Evolutionary conservation across 2,329 filamentous ascomycete species (phyloP).

Genomic region (Mariannaea sp.): DNA sequence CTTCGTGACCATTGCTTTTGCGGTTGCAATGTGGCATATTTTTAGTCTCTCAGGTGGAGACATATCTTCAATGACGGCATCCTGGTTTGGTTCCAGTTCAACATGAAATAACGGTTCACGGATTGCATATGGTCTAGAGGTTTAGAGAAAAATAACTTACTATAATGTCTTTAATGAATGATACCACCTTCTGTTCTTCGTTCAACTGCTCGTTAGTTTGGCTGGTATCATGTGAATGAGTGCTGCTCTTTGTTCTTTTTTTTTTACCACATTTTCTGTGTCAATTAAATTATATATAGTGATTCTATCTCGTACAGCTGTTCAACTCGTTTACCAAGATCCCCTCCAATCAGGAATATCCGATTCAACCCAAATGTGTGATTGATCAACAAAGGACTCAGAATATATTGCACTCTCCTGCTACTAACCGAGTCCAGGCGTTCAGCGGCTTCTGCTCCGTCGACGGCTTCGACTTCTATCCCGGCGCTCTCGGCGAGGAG

Average conservation of each 20-base stretch:
- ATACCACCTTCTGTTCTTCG: slow-evolving; percentile 19
- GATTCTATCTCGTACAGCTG: too few species aligned
- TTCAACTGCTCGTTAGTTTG: not conserved
- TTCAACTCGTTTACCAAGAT: too few species aligned
- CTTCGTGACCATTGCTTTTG: slow-evolving; percentile 36
- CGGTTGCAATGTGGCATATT: slow-evolving; percentile 35
- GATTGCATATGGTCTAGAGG: slow-evolving; percentile 21
- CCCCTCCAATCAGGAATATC: too few species aligned
- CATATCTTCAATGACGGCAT: slow-evolving; percentile 24
- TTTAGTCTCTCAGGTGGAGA: slow-evolving; percentile 27
- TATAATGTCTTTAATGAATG: slow-evolving; percentile 22
- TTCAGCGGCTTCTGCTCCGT: slow-evolving; percentile 46
- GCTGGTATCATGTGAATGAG: not conserved
- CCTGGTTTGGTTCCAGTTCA: slow-evolving; percentile 31
- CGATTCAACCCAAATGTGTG: too few species aligned
- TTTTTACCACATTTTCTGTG: not conserved
- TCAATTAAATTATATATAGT: too few species aligned
- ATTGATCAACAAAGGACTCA: too few species aligned
- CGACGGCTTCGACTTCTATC: slow-evolving; percentile 47
- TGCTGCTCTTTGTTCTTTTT: not conserved
- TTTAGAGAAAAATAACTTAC: slow-evolving; percentile 29
- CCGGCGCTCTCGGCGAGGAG: slow-evolving; percentile 44
- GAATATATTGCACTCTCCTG: too few species aligned
- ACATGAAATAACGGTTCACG: slow-evolving; percentile 11
- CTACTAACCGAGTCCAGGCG: not conserved